A percentile compares a stretch with the other conserved stretches of the same genome.
Evolutionary conservation across 2,329 filamentous ascomycete species (phyloP).

Genomic region (Dactylellina leptospora): DNA sequence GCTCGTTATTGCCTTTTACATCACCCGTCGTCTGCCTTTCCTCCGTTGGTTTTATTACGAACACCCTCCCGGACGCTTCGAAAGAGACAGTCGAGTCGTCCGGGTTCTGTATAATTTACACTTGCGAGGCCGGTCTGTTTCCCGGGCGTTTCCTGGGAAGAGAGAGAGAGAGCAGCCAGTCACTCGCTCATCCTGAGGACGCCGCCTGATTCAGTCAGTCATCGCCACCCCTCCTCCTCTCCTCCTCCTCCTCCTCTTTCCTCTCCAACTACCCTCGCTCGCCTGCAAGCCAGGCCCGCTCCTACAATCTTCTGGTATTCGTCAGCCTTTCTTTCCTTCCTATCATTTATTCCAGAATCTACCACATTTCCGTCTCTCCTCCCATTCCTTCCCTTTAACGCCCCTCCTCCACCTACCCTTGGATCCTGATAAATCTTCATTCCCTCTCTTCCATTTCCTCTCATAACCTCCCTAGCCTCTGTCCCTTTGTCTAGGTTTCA

Average conservation of each 20-base stretch:
- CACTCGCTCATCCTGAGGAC: slow-evolving; percentile 23
- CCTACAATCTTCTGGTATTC: slow-evolving; percentile 40
- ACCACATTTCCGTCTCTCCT: slow-evolving; percentile 23
- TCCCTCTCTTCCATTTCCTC: not conserved
- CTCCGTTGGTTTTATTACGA: not conserved
- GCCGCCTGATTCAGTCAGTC: slow-evolving; percentile 40
- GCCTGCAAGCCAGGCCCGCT: too few species aligned
- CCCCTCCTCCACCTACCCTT: not conserved
- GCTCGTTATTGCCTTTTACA: not conserved
- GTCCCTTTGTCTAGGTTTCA: not conserved
- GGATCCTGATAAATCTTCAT: not conserved
- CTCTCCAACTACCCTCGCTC: not conserved
- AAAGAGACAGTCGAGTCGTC: too few species aligned
- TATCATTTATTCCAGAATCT: slow-evolving; percentile 42
- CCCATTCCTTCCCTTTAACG: slow-evolving; percentile 4
- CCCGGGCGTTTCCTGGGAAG: not conserved
- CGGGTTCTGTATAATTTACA: too few species aligned
- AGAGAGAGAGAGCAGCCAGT: slow-evolving; percentile 20
- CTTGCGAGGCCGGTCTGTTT: not conserved
- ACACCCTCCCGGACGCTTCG: too few species aligned
- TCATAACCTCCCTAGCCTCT: slow-evolving; percentile 1
- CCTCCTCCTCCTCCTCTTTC: not conserved
- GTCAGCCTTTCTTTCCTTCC: slow-evolving; percentile 42
- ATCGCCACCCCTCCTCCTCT: slow-evolving; percentile 34
- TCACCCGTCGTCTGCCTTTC: not conserved